Evolutionary conservation across 352 stramenopile species (phyloP).

Genomic region (Globisporangium rhizosaccharum): DNA sequence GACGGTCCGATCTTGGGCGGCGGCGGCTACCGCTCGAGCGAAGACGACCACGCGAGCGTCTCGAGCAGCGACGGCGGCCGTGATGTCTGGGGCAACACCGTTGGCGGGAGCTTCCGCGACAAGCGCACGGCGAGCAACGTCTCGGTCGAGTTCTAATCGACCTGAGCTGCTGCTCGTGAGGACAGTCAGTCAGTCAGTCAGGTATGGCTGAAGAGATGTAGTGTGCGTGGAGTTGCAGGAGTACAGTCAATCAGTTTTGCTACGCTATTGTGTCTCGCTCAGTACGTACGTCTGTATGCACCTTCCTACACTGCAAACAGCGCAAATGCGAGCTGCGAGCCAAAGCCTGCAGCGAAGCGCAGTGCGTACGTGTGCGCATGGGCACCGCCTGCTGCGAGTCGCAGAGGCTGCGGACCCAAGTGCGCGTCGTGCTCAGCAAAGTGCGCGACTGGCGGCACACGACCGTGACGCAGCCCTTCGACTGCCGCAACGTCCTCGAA

Average conservation of each 20-base stretch:
- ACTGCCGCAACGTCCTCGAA: conserved; percentile 96
- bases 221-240: too few relatives aligned
- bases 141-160: conserved; percentile 54
- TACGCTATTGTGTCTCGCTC: conserved; percentile 2
- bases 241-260: neutral
- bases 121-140: conserved; percentile 48
- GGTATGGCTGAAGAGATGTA: too few relatives aligned
- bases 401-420: conserved; percentile 40
- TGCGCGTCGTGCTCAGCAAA: conserved; percentile 84
- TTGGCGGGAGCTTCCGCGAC: conserved; percentile 23
- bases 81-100: conserved; percentile 43
- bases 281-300: too few relatives aligned
- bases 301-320: conserved; percentile 92
- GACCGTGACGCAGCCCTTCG: conserved; percentile 82
- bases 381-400: conserved; percentile 44
- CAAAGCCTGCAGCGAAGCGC: conserved; percentile 94
- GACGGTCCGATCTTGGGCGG: neutral
- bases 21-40: conserved; percentile 23
- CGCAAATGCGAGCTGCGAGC: conserved; percentile 94
- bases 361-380: conserved; percentile 91
- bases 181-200: too few relatives aligned
- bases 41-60: conserved; percentile 16
- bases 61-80: conserved; percentile 18
- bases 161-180: too few relatives aligned
- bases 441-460: conserved; percentile 90